Evolutionary conservation across 306 rosid genomes (phyloP), one percentile per base, ranked within the genome.

Genomic region (Trifolium pratense): DNA sequence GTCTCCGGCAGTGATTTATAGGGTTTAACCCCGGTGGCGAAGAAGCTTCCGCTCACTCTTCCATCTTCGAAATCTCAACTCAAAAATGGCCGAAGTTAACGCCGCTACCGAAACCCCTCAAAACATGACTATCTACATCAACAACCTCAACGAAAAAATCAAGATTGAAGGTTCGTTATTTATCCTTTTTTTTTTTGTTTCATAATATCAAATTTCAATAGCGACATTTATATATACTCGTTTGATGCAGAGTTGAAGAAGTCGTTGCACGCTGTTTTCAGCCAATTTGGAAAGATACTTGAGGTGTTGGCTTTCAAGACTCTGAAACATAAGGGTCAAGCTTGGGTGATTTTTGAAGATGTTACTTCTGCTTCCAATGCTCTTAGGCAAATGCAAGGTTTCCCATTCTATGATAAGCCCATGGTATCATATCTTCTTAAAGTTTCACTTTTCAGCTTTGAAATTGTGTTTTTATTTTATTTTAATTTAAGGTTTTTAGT

Each of bases 271-370:
- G 97, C 99, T 32, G 96, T 95, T 71, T 90, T 95, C 84, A 90
- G 93, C 20, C 99, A 95, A 81, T 95, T 95, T 70, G 99, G 99
- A 80, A 92, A 92, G 91, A 92, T 95, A 58, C 80, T 90, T 69
- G 99, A 92, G 56, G 97, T 95, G 37, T 75, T 88, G 34, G 97
- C 99, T 16, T 89, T 89, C 86, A 95, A 87, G 83, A 88, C 97
- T 25, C 83, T 95, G 56, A 95, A 95, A 82, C 99, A 92, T 80
- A 95, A 90, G 68, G 99, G 99, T 20, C 99, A 95, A 79, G 97
- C 97, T 46, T 95, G 97, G 97, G 97, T 95, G 7, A 91, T 95
- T 40, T 95, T 95, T 78, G 92, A 95, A 59, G 97, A 90, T n/a
- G 89, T 78, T 2, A 61, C 88, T 60, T 95, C 97, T 21, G 97